Base-by-base conservation (phyloP, 2,329 filamentous ascomycete genomes). In the Alternaria ventricosa region DNA sequence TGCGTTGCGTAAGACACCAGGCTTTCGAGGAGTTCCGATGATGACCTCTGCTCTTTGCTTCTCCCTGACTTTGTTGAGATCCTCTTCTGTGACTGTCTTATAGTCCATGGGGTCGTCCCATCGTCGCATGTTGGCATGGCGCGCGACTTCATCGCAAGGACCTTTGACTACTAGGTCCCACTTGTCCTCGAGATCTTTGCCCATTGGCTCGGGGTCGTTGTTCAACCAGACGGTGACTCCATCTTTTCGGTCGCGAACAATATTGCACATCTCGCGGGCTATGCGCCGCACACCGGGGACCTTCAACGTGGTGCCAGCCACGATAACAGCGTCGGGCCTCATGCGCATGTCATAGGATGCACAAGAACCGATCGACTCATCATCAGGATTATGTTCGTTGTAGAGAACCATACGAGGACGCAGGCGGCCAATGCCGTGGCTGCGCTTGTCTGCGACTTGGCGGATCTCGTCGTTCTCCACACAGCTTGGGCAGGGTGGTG, bases 191-290 rank as follows among this genome's bases (percentile, higher is more conserved):
- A 98, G 90, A 62, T 97, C 94, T 68, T 88, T 90, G 20, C 92
- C 91, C 46, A 90, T 87, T 1, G 96, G 96, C 69, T 93, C 92
- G 0, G 92, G 86, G 64, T 97, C 94, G 57, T 93, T 88, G 80
- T 98, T 98, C 81, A 99, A 92, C 93, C 95, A 99, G 54, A 96
- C 90, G 0, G 94, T 93, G 62, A 97, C 88, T 1, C 95, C 94
- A 71, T 96, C 92, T 69, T 88, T 89, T 58, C 93, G 89, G 72
- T 90, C 89, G 65, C 94, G 88, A n/a, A 96, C 92, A 30, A 93
- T 90, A 54, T 90, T 89, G 78, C 94, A 97, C 87, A 98, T 89
- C 79, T 97, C 94, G 78, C 92, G 92, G 62, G 95, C 94, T 61
- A 99, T 91, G 57, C 94, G 88, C 65, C 92, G 89, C 46, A 97